Evolutionary conservation across 176 grass and related monocot species (phyloP).

Genomic region (Phyllostachys edulis): DNA sequence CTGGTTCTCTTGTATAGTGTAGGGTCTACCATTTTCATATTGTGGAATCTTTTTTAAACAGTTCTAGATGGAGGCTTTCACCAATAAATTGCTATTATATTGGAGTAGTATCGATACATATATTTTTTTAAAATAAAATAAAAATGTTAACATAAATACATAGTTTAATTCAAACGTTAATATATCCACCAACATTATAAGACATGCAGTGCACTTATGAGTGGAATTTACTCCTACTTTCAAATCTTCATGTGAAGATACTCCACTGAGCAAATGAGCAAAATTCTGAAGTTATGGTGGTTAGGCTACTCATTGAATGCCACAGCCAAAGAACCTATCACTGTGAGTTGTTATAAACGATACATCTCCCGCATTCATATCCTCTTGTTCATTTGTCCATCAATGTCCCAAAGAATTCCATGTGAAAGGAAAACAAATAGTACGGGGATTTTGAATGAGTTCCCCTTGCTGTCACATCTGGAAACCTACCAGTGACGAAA

Average conservation of each 20-base stretch:
- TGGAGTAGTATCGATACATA: constrained; percentile 6
- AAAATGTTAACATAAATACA: neutral
- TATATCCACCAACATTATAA: neutral
- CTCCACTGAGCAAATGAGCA: neutral
- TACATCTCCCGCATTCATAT: constrained; percentile 33
- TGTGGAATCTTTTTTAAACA: constrained; percentile 26
- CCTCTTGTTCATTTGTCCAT: constrained; percentile 15
- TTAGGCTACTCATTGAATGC: constrained; percentile 1
- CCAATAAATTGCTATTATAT: neutral
- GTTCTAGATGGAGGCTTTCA: constrained; percentile 34
- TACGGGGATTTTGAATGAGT: constrained; percentile 17
- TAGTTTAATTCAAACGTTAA: neutral
- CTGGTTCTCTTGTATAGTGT: constrained; percentile 31
- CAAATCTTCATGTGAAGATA: neutral
- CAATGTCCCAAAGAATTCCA: constrained; percentile 30
- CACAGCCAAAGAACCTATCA: constrained; percentile 20
- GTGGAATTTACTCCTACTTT: neutral
- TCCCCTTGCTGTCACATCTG: constrained; percentile 25
- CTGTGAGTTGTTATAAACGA: constrained; percentile 20
- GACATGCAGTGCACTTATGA: neutral
- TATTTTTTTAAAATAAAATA: neutral
- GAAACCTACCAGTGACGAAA: constrained; percentile 27
- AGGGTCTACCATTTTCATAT: constrained; percentile 30
- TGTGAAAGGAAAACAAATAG: neutral
- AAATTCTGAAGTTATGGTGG: neutral